These are phyloP conservation scores for Linnemannia elongata DNA, from an alignment of 192 early-diverging fungal genomes.

Conservation along the genomic window DNA sequence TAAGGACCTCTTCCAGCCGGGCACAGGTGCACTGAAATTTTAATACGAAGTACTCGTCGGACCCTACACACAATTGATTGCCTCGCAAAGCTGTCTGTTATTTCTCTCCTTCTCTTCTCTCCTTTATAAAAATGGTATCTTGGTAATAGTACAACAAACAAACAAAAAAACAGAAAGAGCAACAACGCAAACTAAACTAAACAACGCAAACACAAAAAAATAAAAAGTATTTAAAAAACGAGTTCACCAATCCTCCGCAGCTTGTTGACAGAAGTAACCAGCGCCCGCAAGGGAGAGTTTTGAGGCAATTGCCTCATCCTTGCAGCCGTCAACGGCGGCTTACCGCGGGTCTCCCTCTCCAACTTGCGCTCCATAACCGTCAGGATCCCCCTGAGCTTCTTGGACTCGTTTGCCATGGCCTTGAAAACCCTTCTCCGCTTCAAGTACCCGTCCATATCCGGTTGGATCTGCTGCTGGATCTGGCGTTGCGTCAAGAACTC, in stretches of 20 bases:
- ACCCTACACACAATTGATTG: too few relatives aligned
- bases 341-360: conserved; percentile 26
- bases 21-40: too few relatives aligned
- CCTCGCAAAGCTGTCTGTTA: too few relatives aligned
- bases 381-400: conserved; percentile 42
- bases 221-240: conserved; percentile 13
- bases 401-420: conserved; percentile 34
- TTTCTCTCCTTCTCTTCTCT: neutral
- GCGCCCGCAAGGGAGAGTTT: neutral
- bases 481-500: conserved; percentile 11
- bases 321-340: neutral
- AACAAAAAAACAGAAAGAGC: neutral
- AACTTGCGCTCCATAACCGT: conserved; percentile 50
- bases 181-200: neutral
- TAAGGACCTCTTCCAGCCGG: too few relatives aligned
- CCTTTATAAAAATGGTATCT: conserved; percentile 4
- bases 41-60: too few relatives aligned
- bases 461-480: neutral
- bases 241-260: conserved; percentile 37
- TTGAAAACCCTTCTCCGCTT: conserved; percentile 17
- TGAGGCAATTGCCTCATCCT: conserved; percentile 18
- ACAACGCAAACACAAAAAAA: neutral
- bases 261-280: conserved; percentile 26
- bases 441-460: conserved; percentile 1
- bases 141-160: neutral